Evolutionary conservation across 495 filamentous ascomycete genomes (phyloP), one percentile per base, ranked within the genome.

Genomic region (Aspergillus biplanus): DNA sequence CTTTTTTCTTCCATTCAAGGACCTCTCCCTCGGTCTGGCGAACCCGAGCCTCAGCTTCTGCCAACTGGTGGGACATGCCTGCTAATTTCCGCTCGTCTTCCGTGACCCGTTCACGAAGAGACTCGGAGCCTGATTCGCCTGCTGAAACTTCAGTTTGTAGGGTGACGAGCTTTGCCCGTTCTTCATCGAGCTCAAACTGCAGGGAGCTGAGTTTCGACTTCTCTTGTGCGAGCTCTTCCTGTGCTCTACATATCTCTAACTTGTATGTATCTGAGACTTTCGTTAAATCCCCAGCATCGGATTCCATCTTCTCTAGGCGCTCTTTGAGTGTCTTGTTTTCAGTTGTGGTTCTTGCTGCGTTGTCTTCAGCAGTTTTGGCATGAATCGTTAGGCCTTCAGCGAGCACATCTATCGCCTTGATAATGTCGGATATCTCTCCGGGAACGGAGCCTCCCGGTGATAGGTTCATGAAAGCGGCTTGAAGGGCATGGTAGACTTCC

Each of bases 91-190:
- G 76, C 66, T 94, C 90, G 69, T 90, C 86, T 55, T 91, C 87
- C 15, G 85, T 85, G 52, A 95, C 75, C 37, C 86, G 83, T 70
- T 88, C 86, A 46, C 87, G 86, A 56, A 96, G 75, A 15, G 85
- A 88, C 71, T 93, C 90, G 7, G 90, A 90, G 27, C 90, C 90
- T 7, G 86, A 92, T 69, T 93, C 90, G 35, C 90, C 92, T 46
- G 90, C 88, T 6, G 88, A 83, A 69, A 95, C 86, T 72, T 87
- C 87, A 13, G 77, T 76, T 58, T 90, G 85, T 33, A 96, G 78
- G 15, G 85, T 76, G 46, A 79, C 81, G 31, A 94, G 79, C 61
- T 90, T 87, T 9, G 80, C 75, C 32, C 87, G 86, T 56, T 90
- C 86, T 35, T 89, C 84, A 7, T 84, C 76, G 27, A 97, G 75